These are phyloP conservation scores for Camellia granthamiana DNA, from an alignment of 148 eudicot genomes.

Conservation along the genomic window DNA sequence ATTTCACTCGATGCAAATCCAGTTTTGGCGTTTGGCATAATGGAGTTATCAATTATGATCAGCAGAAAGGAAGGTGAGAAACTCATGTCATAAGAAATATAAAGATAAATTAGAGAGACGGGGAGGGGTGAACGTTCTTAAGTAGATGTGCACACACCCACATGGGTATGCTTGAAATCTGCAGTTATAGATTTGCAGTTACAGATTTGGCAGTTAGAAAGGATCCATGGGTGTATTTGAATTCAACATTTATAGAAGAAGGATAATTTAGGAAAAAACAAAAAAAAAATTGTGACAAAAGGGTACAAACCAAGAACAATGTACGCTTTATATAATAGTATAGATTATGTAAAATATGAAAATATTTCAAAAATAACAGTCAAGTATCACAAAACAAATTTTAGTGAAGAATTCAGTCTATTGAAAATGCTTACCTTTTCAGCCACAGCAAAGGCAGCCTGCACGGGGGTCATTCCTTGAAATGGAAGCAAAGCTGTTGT, in stretches of 20 bases:
- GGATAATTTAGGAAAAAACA: too few relatives aligned
- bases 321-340: too few relatives aligned
- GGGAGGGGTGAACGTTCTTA: not conserved
- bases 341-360: too few relatives aligned
- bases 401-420: not conserved
- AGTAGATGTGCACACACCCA: not conserved
- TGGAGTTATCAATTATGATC: not conserved
- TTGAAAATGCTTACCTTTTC: constrained; percentile 60
- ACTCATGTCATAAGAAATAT: not conserved
- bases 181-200: too few relatives aligned
- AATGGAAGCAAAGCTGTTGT: constrained; percentile 94
- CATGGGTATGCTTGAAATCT: too few relatives aligned
- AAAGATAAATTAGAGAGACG: not conserved
- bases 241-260: too few relatives aligned
- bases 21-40: not conserved
- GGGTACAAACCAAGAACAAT: too few relatives aligned
- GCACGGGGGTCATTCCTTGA: constrained; percentile 99
- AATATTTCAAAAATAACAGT: not conserved
- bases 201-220: too few relatives aligned
- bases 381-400: constrained; percentile 6
- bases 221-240: too few relatives aligned
- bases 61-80: not conserved
- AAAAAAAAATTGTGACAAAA: too few relatives aligned
- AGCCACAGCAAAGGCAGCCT: constrained; percentile 95
- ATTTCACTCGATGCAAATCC: not conserved